Base-by-base conservation (phyloP, 2,329 filamentous ascomycete genomes). In the Pseudonectria foliicola region DNA sequence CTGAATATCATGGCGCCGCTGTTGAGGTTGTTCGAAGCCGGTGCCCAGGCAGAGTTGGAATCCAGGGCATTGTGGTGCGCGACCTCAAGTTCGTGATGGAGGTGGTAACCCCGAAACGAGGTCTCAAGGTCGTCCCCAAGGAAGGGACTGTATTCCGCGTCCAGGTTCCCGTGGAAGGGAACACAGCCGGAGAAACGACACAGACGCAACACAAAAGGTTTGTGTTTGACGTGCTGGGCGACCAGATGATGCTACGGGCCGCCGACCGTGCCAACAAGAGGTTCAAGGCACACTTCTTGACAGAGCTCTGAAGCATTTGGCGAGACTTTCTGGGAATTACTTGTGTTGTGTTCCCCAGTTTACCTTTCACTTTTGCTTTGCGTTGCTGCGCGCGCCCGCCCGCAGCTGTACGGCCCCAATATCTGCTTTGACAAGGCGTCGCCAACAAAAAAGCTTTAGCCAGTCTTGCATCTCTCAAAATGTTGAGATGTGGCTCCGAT, bases 51-150 rank as follows among this genome's bases (percentile, higher is more conserved):
- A 71, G 90, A 12, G 89, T 98, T 1, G 90, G 92, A 0, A 62
- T 90, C 35, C 76, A 70, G 50, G 92, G 92, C 12, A 90, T 96
- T 49, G 84, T 96, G 40, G 78, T 95, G 27, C 80, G 85, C 56
- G 92, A 98, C 64, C 82, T 84, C 33, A 87, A 83, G 56, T 90
- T 84, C 53, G 81, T 83, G 2, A 85, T 96, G 60, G 85, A 94
- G 58, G 64, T 98, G 42, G 73, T 96, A 26, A 95, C 86, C 3
- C 68, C 61, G 52, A 71, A 70, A 47, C 73, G 89, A 61, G 67
- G 72, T 46, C 52, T 92, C 28, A 94, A 92, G 65, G 68, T 77
- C 27, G 70, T 96, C 37, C 90, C 92, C 4, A 98, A 98, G 57
- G 88, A 94, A 56, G 82, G 88, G 26, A 90, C 88, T 0, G 70